Conservation (phyloP, 352 stramenopile genomes). For the Phytopythium montanum region DNA sequence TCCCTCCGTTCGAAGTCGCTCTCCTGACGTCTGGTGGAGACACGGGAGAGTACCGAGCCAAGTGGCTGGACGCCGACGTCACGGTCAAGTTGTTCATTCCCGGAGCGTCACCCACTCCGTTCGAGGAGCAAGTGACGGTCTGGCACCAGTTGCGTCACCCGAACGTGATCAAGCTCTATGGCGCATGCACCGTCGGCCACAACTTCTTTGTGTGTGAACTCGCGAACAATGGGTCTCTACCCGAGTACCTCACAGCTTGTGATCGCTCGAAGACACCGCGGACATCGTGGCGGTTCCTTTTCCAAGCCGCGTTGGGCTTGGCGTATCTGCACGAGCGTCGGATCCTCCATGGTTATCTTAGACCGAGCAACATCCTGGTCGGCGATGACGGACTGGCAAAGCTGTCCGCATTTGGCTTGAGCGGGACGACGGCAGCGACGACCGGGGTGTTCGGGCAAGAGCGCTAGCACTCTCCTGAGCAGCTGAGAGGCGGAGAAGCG, state of each 20-base stretch:
- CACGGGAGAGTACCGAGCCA: neutral
- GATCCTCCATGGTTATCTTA: conserved; percentile 10
- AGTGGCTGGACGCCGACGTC: conserved; percentile 13
- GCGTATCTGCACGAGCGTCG: conserved; percentile 10
- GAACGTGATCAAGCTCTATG: conserved; percentile 11
- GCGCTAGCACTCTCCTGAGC: conserved; percentile 1
- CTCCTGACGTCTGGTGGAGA: neutral
- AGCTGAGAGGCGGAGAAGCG: neutral
- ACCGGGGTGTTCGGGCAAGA: neutral
- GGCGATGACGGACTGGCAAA: neutral
- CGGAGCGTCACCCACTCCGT: neutral
- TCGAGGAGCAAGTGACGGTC: conserved; percentile 10
- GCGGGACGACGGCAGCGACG: neutral
- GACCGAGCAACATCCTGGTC: conserved; percentile 10
- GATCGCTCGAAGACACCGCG: neutral
- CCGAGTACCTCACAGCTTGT: conserved; percentile 5
- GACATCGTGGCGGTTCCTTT: conserved; percentile 9
- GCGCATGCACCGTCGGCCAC: conserved; percentile 6
- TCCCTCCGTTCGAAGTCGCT: conserved; percentile 3
- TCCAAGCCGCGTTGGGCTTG: conserved; percentile 10
- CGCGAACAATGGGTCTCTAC: neutral
- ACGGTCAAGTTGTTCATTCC: conserved; percentile 12
- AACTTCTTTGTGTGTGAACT: conserved; percentile 8
- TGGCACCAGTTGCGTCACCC: conserved; percentile 16
- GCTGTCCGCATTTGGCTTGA: conserved; percentile 6